phyloP scores from a whole-genome alignment of 768 basidiomycete genomes.

The Crepidotus variabilis region DNA sequence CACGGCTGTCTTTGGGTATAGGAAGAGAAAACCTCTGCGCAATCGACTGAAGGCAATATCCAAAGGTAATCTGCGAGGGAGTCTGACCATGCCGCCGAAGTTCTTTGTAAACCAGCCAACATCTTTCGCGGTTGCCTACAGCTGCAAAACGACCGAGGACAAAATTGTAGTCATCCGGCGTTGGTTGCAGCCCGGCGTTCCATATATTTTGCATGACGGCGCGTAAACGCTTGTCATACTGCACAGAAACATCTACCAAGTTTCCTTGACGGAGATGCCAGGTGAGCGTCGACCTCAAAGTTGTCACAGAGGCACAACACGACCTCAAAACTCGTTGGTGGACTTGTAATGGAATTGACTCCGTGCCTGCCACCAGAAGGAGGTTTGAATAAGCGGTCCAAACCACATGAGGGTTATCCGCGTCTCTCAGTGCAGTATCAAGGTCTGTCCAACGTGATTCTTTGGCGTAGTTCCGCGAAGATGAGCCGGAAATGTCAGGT shows the following conservation, averaged over 20 bases:
- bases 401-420: slow-evolving; percentile 43
- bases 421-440: slow-evolving; percentile 26
- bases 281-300: slow-evolving; percentile 42
- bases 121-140: slow-evolving; percentile 64
- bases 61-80: slow-evolving; percentile 57
- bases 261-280: slow-evolving; percentile 36
- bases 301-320: slow-evolving; percentile 47
- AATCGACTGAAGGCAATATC: slow-evolving; percentile 64
- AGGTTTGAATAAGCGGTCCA: slow-evolving; percentile 66
- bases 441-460: slow-evolving; percentile 21
- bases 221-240: slow-evolving; percentile 66
- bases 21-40: slow-evolving; percentile 66
- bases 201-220: slow-evolving; percentile 70
- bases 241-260: slow-evolving; percentile 36
- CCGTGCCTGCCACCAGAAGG: slow-evolving; percentile 41
- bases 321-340: slow-evolving; percentile 70
- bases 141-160: slow-evolving; percentile 73
- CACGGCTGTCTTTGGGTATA: slow-evolving; percentile 32
- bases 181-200: slow-evolving; percentile 38
- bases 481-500: slow-evolving; percentile 1
- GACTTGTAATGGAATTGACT: slow-evolving; percentile 54
- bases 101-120: slow-evolving; percentile 59
- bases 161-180: slow-evolving; percentile 71
- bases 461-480: slow-evolving; percentile 7
- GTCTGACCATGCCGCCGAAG: slow-evolving; percentile 38